Percentiles rank a stretch among this genome's conserved stretches.
Conservation (phyloP, 352 stramenopile genomes). For the Peronospora destructor region DNA sequence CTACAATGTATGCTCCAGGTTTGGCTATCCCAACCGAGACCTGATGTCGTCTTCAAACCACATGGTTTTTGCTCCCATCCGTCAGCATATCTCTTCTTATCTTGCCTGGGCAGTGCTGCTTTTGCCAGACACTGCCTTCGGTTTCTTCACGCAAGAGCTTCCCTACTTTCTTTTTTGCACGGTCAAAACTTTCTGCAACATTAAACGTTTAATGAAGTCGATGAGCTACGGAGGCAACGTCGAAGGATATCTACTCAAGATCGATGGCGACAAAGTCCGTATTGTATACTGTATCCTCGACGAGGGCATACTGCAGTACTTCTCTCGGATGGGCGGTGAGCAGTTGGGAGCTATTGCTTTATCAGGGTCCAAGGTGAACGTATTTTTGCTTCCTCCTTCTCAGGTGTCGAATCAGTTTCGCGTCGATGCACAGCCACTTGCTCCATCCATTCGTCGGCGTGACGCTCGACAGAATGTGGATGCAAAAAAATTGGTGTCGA, state of each 20-base stretch:
- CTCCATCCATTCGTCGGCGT: constrained; percentile 14
- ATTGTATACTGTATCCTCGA: constrained; percentile 84
- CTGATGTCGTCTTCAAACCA: constrained; percentile 24
- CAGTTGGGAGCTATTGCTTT: constrained; percentile 57
- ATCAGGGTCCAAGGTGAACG: constrained; percentile 68
- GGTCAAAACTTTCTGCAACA: background rate
- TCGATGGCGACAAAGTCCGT: constrained; percentile 45
- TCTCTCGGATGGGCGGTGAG: constrained; percentile 59
- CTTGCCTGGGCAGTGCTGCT: constrained; percentile 6
- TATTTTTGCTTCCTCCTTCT: constrained; percentile 46
- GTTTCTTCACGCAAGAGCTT: constrained; percentile 2
- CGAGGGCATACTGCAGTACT: constrained; percentile 76
- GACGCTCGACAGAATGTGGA: constrained; percentile 14
- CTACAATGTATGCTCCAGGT: constrained; percentile 12
- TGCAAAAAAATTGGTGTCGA: constrained; percentile 22
- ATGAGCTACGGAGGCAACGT: constrained; percentile 62
- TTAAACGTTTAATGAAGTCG: background rate
- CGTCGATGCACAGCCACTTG: constrained; percentile 40
- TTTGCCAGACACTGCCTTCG: constrained; percentile 13
- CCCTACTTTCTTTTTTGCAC: constrained; percentile 19
- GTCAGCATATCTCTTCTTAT: constrained; percentile 9
- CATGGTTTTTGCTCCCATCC: constrained; percentile 20
- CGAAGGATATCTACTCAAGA: constrained; percentile 76
- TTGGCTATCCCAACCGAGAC: constrained; percentile 9
- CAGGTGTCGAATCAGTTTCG: constrained; percentile 60